Evolutionary conservation across 768 basidiomycete genomes (phyloP), one percentile per base, ranked within the genome.

Genomic region (Lentinula aciculospora): DNA sequence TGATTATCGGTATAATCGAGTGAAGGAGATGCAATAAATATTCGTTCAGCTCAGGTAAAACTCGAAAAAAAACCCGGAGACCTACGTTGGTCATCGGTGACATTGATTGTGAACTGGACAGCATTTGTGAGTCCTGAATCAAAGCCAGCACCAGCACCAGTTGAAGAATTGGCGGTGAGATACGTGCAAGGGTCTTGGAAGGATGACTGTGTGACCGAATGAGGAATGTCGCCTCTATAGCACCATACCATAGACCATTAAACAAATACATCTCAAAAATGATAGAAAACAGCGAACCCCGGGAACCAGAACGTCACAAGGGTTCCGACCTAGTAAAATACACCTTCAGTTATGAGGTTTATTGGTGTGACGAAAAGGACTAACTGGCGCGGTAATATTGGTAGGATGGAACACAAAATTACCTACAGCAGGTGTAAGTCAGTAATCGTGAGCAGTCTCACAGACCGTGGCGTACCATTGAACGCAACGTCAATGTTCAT

Each of bases 181-280:
- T 74, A 74, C 9, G 73, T 76, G 71, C 84, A 85, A 23, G 84
- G 84, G 21, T 63, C 63, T 15, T 66, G 71, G 63, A 85, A 84
- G 13, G 78, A 74, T 9, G 81, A 82, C 64, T 84, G 81, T 10
- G 82, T 82, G 34, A 85, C 76, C 17, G 77, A 81, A 64, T 85
- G 83, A 28, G 67, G 67, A 68, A 70, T 8, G 58, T 66, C 67
- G 68, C 66, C 19, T 70, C 76, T 65, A 72, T n/a, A 67, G 69
- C 64, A 68, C 67, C 23, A 19, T 31, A 28, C n/a, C n/a, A n/a
- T n/a, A n/a, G n/a, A n/a, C n/a, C n/a, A n/a, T n/a, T n/a, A n/a
- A n/a, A n/a, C n/a, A n/a, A n/a, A n/a, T 36, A 37, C 17, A 13
- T 40, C 39, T 19, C 19, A 3, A 27, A 28, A 0, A 39, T 32